These are phyloP conservation scores for Rhinocladiella similis DNA, from an alignment of 2,329 filamentous ascomycete species.

Conservation along the genomic window DNA sequence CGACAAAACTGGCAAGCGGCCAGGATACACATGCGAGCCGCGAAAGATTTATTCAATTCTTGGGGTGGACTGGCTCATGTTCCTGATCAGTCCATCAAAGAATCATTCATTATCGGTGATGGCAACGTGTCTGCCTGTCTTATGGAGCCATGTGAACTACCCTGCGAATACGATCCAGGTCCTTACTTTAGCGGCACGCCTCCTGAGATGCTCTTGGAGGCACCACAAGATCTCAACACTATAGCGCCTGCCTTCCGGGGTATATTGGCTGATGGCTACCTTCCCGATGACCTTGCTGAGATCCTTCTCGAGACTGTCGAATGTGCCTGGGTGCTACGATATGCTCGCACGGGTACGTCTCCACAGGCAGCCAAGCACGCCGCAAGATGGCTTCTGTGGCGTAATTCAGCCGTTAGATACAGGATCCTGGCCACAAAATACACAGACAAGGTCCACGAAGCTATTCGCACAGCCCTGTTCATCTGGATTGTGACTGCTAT, in stretches of 20 bases:
- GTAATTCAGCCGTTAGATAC: conserved; percentile 22
- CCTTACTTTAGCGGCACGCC: conserved; percentile 22
- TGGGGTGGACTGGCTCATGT: conserved; percentile 24
- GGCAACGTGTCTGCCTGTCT: conserved; percentile 23
- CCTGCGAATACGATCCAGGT: conserved; percentile 27
- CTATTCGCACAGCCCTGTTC: conserved; percentile 17
- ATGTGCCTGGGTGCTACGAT: conserved; percentile 21
- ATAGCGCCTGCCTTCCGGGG: conserved; percentile 16
- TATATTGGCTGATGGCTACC: conserved; percentile 2
- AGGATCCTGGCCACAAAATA: conserved; percentile 18
- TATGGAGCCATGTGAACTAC: conserved; percentile 23
- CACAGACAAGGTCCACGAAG: conserved; percentile 15
- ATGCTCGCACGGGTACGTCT: conserved; percentile 12
- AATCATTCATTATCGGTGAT: conserved; percentile 27
- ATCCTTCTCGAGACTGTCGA: conserved; percentile 20
- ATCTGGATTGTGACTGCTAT: conserved; percentile 27
- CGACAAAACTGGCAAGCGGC: conserved; percentile 25
- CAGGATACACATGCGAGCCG: conserved; percentile 27
- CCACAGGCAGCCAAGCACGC: conserved; percentile 21
- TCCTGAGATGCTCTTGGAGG: conserved; percentile 14
- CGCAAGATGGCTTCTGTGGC: conserved; percentile 26
- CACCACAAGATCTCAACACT: conserved; percentile 16
- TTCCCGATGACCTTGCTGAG: conserved; percentile 20
- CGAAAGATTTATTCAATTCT: conserved; percentile 21
- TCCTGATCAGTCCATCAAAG: conserved; percentile 20